Conservation (phyloP, 495 filamentous ascomycete genomes). For the Penicillium alfredii region DNA sequence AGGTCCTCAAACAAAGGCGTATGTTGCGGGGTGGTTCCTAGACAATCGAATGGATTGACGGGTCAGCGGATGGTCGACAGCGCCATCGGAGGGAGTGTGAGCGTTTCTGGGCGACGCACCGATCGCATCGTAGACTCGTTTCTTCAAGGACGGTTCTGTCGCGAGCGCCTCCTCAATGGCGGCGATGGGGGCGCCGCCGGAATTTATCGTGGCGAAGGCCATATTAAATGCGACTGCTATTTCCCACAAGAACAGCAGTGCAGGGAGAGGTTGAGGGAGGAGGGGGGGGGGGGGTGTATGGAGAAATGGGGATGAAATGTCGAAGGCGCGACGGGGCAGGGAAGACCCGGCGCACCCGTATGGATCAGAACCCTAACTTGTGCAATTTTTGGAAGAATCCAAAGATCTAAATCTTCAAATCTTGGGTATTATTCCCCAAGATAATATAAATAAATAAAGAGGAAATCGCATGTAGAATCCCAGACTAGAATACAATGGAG, state of each 20-base stretch:
- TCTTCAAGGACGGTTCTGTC: constrained; percentile 38
- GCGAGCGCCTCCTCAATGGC: constrained; percentile 44
- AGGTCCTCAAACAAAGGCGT: constrained; percentile 43
- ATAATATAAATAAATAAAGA: constrained; percentile 5
- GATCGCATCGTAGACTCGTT: constrained; percentile 47
- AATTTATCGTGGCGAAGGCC: constrained; percentile 44
- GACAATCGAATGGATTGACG: constrained; percentile 5
- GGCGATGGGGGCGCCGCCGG: constrained; percentile 20
- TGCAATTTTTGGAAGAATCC: constrained; percentile 1
- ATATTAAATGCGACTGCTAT: constrained; percentile 25
- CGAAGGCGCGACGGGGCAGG: constrained; percentile 11
- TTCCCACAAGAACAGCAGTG: constrained; percentile 9
- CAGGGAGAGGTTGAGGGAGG: too few relatives aligned
- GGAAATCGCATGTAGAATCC: constrained; percentile 20
- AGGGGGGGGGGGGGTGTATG: constrained; percentile 5
- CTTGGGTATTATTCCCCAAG: too few relatives aligned
- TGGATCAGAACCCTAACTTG: constrained; percentile 2
- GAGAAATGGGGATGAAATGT: constrained; percentile 14
- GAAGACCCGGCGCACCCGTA: constrained; percentile 1
- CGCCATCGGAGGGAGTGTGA: constrained; percentile 1
- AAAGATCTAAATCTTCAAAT: not conserved
- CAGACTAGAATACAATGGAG: constrained; percentile 36
- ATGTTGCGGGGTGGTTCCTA: constrained; percentile 37
- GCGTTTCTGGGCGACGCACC: constrained; percentile 25
- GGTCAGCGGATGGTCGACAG: constrained; percentile 14